These are phyloP conservation scores for Cadophora malorum DNA, from an alignment of 2,329 filamentous ascomycete genomes.

Conservation along the genomic window DNA sequence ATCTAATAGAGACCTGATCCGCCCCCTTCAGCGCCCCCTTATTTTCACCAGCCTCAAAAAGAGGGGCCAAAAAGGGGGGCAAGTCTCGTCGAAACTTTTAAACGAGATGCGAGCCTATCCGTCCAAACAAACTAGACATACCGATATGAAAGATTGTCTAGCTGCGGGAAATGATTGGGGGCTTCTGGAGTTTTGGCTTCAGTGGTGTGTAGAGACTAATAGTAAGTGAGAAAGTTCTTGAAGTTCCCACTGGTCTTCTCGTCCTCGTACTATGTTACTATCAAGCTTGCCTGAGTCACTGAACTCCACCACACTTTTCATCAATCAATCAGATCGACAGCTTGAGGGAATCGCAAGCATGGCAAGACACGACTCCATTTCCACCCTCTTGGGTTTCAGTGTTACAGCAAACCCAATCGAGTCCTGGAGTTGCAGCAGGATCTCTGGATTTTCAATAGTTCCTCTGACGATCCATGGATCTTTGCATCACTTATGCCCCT, in stretches of 20 bases:
- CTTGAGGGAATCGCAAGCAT: slow-evolving; percentile 18
- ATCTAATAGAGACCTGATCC: slow-evolving; percentile 33
- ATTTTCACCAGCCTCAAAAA: slow-evolving; percentile 22
- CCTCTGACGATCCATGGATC: slow-evolving; percentile 28
- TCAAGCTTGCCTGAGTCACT: slow-evolving; percentile 14
- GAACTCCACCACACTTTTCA: slow-evolving; percentile 9
- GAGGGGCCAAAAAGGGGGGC: slow-evolving; percentile 22
- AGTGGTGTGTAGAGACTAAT: slow-evolving; percentile 21
- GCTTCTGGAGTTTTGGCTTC: slow-evolving; percentile 19
- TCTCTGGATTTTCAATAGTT: slow-evolving; percentile 37
- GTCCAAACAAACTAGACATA: slow-evolving; percentile 14
- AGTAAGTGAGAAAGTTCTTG: slow-evolving; percentile 7
- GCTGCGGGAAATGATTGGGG: slow-evolving; percentile 30
- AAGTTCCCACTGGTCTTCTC: slow-evolving; percentile 20
- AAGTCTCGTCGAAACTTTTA: slow-evolving; percentile 8
- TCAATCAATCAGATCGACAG: background rate
- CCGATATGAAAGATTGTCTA: slow-evolving; percentile 28
- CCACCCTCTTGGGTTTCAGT: slow-evolving; percentile 35
- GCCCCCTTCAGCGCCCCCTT: slow-evolving; percentile 23
- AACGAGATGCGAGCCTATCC: slow-evolving; percentile 2
- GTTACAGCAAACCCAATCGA: slow-evolving; percentile 28
- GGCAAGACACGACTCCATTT: slow-evolving; percentile 14
- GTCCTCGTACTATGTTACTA: slow-evolving; percentile 1
- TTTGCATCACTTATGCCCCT: slow-evolving; percentile 26
- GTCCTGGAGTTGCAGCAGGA: slow-evolving; percentile 36